These are phyloP conservation scores for Schizopora paradoxa DNA, from an alignment of 1,284 basidiomycete species.

Conservation along the genomic window DNA sequence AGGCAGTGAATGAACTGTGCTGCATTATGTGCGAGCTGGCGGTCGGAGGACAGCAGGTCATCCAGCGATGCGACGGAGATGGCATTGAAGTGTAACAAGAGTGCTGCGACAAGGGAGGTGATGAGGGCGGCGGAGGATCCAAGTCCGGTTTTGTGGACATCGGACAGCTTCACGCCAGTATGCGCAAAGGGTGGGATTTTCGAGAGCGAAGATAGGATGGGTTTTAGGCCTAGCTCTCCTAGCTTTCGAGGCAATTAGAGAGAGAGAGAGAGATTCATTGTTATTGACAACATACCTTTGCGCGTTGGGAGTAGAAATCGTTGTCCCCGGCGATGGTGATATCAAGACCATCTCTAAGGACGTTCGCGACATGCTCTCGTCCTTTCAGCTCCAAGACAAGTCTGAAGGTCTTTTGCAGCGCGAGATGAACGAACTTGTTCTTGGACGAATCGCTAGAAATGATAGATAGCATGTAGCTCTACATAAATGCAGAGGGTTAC, in stretches of 20 bases:
- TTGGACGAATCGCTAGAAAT: conserved; percentile 28
- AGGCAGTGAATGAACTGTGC: conserved; percentile 94
- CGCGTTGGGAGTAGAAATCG: conserved; percentile 95
- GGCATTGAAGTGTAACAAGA: conserved; percentile 75
- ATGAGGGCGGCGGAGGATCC: conserved; percentile 97
- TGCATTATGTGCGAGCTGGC: conserved; percentile 81
- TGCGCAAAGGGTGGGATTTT: conserved; percentile 70
- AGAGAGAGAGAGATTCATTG: conserved; percentile 12
- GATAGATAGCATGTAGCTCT: conserved; percentile 16
- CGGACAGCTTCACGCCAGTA: conserved; percentile 62
- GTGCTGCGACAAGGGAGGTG: conserved; percentile 85
- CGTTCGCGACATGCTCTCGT: conserved; percentile 36
- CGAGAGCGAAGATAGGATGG: conserved; percentile 55
- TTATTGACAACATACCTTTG: conserved; percentile 54
- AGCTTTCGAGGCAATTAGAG: conserved; percentile 43
- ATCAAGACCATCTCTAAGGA: conserved; percentile 53
- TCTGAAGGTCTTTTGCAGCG: conserved; percentile 72
- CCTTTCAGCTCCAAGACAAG: conserved; percentile 59
- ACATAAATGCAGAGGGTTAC: conserved; percentile 5
- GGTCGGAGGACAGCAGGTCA: conserved; percentile 33
- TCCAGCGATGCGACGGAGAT: conserved; percentile 49
- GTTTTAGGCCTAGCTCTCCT: conserved; percentile 50
- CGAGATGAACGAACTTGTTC: conserved; percentile 92
- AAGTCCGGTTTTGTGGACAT: conserved; percentile 97
- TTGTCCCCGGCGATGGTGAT: conserved; percentile 90